Conservation (phyloP, 2,329 filamentous ascomycete genomes). For the Pyrenochaeta sp. region DNA sequence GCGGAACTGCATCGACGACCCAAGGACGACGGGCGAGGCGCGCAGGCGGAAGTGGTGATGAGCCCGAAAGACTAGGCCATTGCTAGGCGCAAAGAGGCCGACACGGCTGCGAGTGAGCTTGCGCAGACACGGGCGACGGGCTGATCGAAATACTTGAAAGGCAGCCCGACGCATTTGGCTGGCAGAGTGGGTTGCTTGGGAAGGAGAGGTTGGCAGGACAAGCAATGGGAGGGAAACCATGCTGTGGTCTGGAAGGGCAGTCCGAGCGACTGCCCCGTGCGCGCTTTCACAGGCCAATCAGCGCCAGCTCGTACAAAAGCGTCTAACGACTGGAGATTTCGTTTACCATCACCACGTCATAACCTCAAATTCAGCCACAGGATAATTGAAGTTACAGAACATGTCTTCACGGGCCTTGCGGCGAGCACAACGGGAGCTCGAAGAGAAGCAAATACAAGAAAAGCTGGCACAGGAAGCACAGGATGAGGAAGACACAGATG, state of each 20-base stretch:
- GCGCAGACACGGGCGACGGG: slow-evolving; percentile 70
- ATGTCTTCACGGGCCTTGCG: slow-evolving; percentile 75
- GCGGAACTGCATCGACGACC: slow-evolving; percentile 79
- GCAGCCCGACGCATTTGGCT: slow-evolving; percentile 76
- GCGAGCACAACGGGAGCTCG: slow-evolving; percentile 69
- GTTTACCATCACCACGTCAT: slow-evolving; percentile 27
- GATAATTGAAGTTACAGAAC: slow-evolving; percentile 11
- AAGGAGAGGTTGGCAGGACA: slow-evolving; percentile 15
- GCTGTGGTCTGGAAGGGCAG: slow-evolving; percentile 1
- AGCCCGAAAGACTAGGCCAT: slow-evolving; percentile 59
- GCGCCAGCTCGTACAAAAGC: slow-evolving; percentile 15
- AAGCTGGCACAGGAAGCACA: slow-evolving; percentile 45
- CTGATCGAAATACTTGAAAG: slow-evolving; percentile 72
- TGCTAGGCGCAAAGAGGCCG: slow-evolving; percentile 45
- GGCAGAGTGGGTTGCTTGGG: slow-evolving; percentile 18
- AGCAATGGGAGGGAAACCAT: slow-evolving; percentile 13
- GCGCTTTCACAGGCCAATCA: slow-evolving; percentile 16
- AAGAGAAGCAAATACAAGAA: slow-evolving; percentile 62
- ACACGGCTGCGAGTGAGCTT: slow-evolving; percentile 63
- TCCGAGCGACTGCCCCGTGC: slow-evolving; percentile 1
- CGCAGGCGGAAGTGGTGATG: slow-evolving; percentile 51
- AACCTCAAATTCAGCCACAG: slow-evolving; percentile 15
- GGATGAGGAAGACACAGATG: slow-evolving; percentile 51
- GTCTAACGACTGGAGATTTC: slow-evolving; percentile 6
- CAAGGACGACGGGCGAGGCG: slow-evolving; percentile 59